phyloP scores from a whole-genome alignment of 192 early-diverging fungal species.

The Mortierella antarctica region DNA sequence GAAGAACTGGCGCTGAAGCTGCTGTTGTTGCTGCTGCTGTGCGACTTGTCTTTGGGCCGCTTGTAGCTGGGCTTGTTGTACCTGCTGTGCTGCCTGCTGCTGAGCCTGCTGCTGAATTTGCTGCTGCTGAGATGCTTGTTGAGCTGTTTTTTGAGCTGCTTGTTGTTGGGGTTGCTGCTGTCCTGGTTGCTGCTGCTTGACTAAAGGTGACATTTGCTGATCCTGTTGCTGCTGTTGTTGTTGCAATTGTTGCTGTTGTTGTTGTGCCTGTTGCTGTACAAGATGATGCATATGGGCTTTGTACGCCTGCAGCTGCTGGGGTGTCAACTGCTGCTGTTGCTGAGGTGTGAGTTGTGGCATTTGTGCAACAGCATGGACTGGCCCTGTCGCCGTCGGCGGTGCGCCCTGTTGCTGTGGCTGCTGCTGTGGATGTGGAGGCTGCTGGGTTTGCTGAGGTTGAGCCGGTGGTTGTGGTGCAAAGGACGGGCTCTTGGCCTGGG shows the following conservation, averaged over 20 bases:
- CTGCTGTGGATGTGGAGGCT: conserved; percentile 3
- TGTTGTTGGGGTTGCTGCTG: neutral
- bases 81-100: conserved; percentile 1
- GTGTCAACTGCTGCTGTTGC: conserved; percentile 5
- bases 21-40: conserved; percentile 18
- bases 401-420: neutral
- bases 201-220: conserved; percentile 3
- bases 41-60: neutral
- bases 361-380: neutral
- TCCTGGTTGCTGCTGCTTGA: conserved; percentile 3
- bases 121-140: conserved; percentile 5
- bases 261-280: conserved; percentile 6
- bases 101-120: conserved; percentile 26
- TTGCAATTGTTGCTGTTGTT: conserved; percentile 1
- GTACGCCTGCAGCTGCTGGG: conserved; percentile 8
- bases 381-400: neutral
- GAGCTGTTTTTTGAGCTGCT: neutral
- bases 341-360: neutral
- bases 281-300: neutral
- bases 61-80: neutral
- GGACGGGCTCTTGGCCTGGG: neutral
- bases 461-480: conserved; percentile 4
- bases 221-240: neutral
- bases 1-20: conserved; percentile 5
- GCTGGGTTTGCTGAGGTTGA: conserved; percentile 2